phyloP scores from a whole-genome alignment of 163 green algal species.

The Scenedesmus sp. region DNA sequence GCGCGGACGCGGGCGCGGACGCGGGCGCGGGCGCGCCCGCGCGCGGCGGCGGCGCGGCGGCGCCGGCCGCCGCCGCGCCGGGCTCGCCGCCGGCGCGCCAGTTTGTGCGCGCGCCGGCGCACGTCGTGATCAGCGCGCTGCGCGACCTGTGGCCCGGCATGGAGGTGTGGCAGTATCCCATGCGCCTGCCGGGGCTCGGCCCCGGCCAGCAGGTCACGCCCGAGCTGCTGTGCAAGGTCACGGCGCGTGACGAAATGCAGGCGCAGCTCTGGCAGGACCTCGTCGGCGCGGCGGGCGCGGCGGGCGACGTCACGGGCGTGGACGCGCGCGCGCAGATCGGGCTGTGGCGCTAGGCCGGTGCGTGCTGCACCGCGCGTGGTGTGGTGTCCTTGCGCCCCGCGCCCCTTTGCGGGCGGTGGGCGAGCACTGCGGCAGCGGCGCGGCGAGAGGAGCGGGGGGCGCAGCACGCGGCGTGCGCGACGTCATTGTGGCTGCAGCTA shows the following conservation, averaged over 20 bases:
- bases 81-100: not conserved
- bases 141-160: constrained; percentile 28
- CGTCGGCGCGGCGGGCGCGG: not conserved
- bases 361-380: too few species aligned
- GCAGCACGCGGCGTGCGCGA: not conserved
- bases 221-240: constrained; percentile 24
- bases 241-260: constrained; percentile 13
- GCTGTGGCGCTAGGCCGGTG: not conserved
- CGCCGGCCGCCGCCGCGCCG: constrained; percentile 4
- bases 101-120: constrained; percentile 34
- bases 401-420: too few species aligned
- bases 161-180: constrained; percentile 43
- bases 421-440: not conserved
- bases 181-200: constrained; percentile 32
- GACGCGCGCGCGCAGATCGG: not conserved
- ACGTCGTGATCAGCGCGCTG: constrained; percentile 38
- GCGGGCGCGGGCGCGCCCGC: too few species aligned
- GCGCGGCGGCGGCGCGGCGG: not conserved
- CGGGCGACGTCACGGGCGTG: not conserved
- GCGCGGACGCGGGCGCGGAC: not conserved
- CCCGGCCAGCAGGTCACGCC: constrained; percentile 18
- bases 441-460: too few species aligned
- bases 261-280: constrained; percentile 21
- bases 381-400: too few species aligned
- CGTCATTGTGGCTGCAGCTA: too few species aligned